These are phyloP conservation scores for Musa balbisiana DNA, from an alignment of 202 grass and related monocot species.

Conservation along the genomic window DNA sequence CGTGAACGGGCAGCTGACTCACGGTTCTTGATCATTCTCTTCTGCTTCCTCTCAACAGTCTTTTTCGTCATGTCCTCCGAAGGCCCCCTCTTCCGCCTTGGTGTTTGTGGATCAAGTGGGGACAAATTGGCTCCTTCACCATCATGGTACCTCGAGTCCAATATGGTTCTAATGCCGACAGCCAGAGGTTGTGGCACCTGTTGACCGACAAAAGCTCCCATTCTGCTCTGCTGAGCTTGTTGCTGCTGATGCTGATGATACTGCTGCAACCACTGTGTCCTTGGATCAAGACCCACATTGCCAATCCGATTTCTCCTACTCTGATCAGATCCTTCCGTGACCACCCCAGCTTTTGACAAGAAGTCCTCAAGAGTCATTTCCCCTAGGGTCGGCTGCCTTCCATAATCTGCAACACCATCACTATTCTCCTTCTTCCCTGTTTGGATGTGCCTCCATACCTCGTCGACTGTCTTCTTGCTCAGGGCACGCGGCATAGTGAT, in stretches of 20 bases:
- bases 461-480: conserved; percentile 54
- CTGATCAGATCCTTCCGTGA: conserved; percentile 17
- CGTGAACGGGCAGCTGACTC: conserved; percentile 93
- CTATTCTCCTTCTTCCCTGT: conserved; percentile 7
- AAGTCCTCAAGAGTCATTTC: conserved; percentile 93
- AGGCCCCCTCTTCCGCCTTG: conserved; percentile 35
- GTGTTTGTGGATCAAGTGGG: conserved; percentile 12
- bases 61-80: conserved; percentile 29
- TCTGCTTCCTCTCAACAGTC: conserved; percentile 73
- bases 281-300: conserved; percentile 15
- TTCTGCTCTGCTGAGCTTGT: conserved; percentile 20
- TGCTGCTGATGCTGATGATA: conserved; percentile 14
- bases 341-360: conserved; percentile 48
- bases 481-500: conserved; percentile 15
- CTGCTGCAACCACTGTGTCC: conserved; percentile 25
- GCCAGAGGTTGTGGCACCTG: conserved; percentile 40
- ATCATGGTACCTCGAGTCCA: conserved; percentile 52
- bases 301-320: conserved; percentile 14
- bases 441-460: conserved; percentile 74
- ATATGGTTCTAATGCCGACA: conserved; percentile 1
- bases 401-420: not conserved
- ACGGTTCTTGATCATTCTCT: conserved; percentile 98
- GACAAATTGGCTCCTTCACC: not conserved
- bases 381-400: conserved; percentile 24
- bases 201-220: conserved; percentile 27